Percentiles rank a stretch among this genome's conserved stretches.
Conservation (phyloP, 331 rosid species). For the Malus hybrid region DNA sequence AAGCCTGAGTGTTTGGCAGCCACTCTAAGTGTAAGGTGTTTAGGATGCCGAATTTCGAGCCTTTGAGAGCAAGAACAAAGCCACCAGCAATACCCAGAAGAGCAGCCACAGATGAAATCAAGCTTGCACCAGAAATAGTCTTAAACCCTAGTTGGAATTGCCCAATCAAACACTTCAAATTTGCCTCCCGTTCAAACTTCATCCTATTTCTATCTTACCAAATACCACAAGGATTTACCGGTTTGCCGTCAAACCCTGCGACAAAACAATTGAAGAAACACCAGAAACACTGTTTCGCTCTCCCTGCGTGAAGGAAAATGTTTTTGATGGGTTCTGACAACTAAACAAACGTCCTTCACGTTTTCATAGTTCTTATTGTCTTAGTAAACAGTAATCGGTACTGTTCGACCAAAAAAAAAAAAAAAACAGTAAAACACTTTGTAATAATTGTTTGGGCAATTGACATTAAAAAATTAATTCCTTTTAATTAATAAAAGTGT, state of each 20-base stretch:
- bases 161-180: conserved; percentile 19
- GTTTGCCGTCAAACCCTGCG: neutral
- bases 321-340: too few relatives aligned
- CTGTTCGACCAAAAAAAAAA: too few relatives aligned
- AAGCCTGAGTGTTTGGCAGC: conserved; percentile 9
- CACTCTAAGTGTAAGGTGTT: conserved; percentile 28
- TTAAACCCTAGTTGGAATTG: conserved; percentile 22
- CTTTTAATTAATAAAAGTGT: too few relatives aligned
- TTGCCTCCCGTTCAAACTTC: conserved; percentile 21
- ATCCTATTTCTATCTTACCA: neutral
- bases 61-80: conserved; percentile 33
- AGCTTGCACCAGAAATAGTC: conserved; percentile 8
- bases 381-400: too few relatives aligned
- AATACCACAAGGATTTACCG: neutral
- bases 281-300: neutral
- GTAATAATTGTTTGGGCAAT: too few relatives aligned
- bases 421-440: too few relatives aligned
- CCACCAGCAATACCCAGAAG: conserved; percentile 49
- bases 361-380: too few relatives aligned
- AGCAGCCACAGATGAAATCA: conserved; percentile 30
- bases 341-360: too few relatives aligned
- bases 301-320: too few relatives aligned
- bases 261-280: neutral
- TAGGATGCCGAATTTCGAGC: conserved; percentile 26
- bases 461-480: too few relatives aligned